Percentiles rank a stretch among this genome's conserved stretches.
Conservation (phyloP, 225 moss, liverwort and hornwort species). For the Polytrichum formosum region DNA sequence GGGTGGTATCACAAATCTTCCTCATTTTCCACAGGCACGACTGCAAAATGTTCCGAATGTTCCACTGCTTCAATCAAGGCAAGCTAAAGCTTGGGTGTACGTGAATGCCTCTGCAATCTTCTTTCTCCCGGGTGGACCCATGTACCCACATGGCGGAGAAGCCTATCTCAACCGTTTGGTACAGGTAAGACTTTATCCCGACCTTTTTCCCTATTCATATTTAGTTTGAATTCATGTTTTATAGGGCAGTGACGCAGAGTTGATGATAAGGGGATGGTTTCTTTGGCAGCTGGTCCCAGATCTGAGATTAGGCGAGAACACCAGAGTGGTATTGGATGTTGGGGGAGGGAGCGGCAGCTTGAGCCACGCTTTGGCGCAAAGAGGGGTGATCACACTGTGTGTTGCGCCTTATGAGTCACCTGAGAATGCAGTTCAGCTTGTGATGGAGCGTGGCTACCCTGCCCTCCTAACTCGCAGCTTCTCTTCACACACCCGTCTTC, state of each 20-base stretch:
- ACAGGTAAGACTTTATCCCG: conserved; percentile 24
- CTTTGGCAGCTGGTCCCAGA: conserved; percentile 31
- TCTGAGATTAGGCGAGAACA: conserved; percentile 47
- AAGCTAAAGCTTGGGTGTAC: conserved; percentile 40
- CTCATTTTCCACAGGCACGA: conserved; percentile 47
- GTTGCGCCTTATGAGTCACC: conserved; percentile 47
- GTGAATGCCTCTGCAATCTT: conserved; percentile 25
- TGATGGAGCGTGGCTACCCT: conserved; percentile 81
- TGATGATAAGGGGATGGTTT: conserved; percentile 11
- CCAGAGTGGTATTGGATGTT: conserved; percentile 65
- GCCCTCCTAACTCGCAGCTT: conserved; percentile 44
- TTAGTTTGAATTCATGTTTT: neutral
- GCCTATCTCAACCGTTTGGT: conserved; percentile 46
- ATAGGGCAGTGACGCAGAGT: neutral
- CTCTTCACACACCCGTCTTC: conserved; percentile 36
- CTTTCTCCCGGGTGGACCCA: conserved; percentile 48
- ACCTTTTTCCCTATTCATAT: neutral
- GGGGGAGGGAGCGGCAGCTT: conserved; percentile 73
- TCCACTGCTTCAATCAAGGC: conserved; percentile 42
- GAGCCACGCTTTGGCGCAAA: conserved; percentile 46
- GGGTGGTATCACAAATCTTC: neutral
- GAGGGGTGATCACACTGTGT: conserved; percentile 57
- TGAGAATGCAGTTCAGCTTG: conserved; percentile 74
- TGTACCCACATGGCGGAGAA: conserved; percentile 55
- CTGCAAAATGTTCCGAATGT: conserved; percentile 57